phyloP scores from a whole-genome alignment of 495 filamentous ascomycete genomes.

The Penicillium flavigenum region DNA sequence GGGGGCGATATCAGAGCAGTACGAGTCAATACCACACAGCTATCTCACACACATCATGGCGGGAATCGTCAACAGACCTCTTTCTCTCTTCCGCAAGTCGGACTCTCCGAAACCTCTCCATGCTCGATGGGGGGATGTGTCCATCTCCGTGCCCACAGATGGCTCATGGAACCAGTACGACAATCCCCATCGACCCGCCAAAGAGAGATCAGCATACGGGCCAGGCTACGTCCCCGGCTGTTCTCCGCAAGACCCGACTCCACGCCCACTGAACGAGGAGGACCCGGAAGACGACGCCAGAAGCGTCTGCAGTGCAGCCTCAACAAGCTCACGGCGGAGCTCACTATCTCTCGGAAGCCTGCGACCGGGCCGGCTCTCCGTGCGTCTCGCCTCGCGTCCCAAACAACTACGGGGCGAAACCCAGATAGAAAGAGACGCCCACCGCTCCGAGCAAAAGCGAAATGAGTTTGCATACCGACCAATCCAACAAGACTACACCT shows the following conservation, averaged over 20 bases:
- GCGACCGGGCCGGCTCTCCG: conserved; percentile 35
- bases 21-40: neutral
- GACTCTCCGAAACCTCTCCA: conserved; percentile 35
- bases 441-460: conserved; percentile 14
- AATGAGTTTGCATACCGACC: conserved; percentile 41
- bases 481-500: conserved; percentile 34
- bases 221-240: conserved; percentile 31
- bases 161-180: conserved; percentile 45
- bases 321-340: conserved; percentile 21
- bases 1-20: neutral
- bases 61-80: conserved; percentile 31
- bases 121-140: conserved; percentile 42
- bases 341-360: conserved; percentile 30
- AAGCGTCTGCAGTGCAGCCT: conserved; percentile 8
- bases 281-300: conserved; percentile 16
- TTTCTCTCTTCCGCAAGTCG: conserved; percentile 36
- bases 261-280: conserved; percentile 2
- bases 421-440: conserved; percentile 10
- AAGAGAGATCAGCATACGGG: conserved; percentile 25
- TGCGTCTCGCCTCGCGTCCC: conserved; percentile 33
- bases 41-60: conserved; percentile 25
- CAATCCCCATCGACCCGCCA: conserved; percentile 30
- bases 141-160: conserved; percentile 40
- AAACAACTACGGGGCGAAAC: conserved; percentile 17
- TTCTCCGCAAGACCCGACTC: conserved; percentile 15